These are phyloP conservation scores for Pythium dissimile DNA, from an alignment of 352 stramenopile genomes.

Conservation along the genomic window DNA sequence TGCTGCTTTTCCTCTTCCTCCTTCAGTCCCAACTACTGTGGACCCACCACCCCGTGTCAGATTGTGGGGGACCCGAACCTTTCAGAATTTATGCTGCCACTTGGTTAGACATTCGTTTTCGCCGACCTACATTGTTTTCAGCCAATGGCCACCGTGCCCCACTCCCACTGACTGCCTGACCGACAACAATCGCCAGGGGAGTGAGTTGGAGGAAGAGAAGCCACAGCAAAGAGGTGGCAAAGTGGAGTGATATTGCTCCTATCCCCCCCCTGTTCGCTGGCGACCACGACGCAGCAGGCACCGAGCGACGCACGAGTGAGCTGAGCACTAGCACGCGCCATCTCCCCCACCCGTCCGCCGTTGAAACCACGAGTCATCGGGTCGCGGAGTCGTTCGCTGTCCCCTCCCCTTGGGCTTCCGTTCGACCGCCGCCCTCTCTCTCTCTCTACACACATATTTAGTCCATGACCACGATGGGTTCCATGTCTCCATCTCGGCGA, in stretches of 20 bases:
- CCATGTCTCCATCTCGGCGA: conserved; percentile 19
- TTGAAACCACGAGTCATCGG: too few species aligned
- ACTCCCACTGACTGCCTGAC: conserved; percentile 25
- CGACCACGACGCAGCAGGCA: neutral
- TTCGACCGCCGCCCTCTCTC: too few species aligned
- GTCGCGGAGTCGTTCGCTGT: too few species aligned
- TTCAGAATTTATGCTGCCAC: conserved; percentile 15
- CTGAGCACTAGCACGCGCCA: neutral
- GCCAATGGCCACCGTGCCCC: neutral
- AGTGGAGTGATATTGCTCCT: too few species aligned
- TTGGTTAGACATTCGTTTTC: conserved; percentile 19
- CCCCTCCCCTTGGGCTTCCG: too few species aligned
- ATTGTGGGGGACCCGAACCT: conserved; percentile 16
- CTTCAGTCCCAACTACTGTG: conserved; percentile 4
- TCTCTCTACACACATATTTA: too few species aligned
- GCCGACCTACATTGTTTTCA: conserved; percentile 11
- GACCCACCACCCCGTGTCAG: conserved; percentile 4
- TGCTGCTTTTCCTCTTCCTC: neutral
- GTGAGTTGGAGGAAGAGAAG: conserved; percentile 27
- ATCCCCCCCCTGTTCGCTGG: neutral
- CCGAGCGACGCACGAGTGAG: neutral
- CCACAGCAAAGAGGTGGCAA: conserved; percentile 16
- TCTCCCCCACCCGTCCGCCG: too few species aligned
- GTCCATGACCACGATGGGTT: conserved; percentile 30
- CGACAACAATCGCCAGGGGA: conserved; percentile 7